These are phyloP conservation scores for Fragilaria radians DNA, from an alignment of 108 stramenopile species.

Conservation along the genomic window DNA sequence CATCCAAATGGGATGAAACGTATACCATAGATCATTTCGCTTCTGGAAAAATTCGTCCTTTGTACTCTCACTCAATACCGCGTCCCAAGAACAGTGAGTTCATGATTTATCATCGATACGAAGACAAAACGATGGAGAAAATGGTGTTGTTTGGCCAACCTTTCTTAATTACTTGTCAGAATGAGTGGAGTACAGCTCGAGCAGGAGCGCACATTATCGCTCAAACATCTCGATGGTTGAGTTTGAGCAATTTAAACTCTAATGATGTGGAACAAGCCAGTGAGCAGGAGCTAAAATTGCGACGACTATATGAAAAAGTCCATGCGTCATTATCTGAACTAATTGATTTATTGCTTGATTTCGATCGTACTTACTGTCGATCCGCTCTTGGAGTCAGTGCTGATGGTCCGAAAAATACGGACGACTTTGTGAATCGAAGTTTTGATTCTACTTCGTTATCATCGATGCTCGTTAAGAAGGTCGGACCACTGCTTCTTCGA, in stretches of 20 bases:
- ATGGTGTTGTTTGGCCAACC: constrained; percentile 60
- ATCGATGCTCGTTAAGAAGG: constrained; percentile 35
- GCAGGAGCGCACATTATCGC: constrained; percentile 87
- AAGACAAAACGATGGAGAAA: constrained; percentile 29
- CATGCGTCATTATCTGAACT: constrained; percentile 50
- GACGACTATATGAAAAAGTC: constrained; percentile 40
- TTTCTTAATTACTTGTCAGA: constrained; percentile 69
- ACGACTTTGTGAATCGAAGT: constrained; percentile 27
- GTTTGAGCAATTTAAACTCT: constrained; percentile 6
- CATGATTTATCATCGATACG: constrained; percentile 59
- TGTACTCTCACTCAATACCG: constrained; percentile 73
- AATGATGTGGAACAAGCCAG: constrained; percentile 24
- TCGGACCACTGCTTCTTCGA: constrained; percentile 43
- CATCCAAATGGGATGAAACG: constrained; percentile 88
- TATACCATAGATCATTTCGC: constrained; percentile 75
- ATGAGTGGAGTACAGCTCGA: constrained; percentile 85
- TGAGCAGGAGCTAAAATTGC: constrained; percentile 23
- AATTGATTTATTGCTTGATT: constrained; percentile 60
- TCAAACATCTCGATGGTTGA: constrained; percentile 70
- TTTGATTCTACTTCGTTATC: constrained; percentile 53
- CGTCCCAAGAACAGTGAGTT: constrained; percentile 72
- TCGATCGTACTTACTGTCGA: constrained; percentile 51
- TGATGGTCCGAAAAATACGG: constrained; percentile 5
- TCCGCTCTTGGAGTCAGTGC: constrained; percentile 32
- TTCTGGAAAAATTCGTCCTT: constrained; percentile 59